Base-by-base conservation (phyloP, 352 stramenopile genomes). In the Phytophthora macrochlamydospora region DNA sequence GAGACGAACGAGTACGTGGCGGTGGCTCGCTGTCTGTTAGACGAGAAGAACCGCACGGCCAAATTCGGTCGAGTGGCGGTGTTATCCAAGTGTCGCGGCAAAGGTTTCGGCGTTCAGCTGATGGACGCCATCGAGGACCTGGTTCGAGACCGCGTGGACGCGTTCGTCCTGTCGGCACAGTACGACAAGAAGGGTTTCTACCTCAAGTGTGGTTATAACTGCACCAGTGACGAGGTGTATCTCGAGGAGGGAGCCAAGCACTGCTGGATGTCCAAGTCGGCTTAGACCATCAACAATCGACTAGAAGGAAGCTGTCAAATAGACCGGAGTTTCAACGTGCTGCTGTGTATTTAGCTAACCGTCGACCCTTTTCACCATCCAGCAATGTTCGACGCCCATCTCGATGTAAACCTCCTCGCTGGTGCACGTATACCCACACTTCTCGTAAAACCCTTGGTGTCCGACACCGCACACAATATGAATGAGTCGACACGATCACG, bases 41-140 rank as follows among this genome's bases (percentile, higher is more conserved):
- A 76, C 31, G 65, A 73, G 35, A 0, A n/a, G 4, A 69, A 62
- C 35, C 65, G 73, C 55, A 90, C 84, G 67, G 81, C 75, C 56
- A 87, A 87, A 49, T 73, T 92, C 40, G 79, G 83, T 7, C 83
- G 83, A 18, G 78, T 92, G 5, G 81, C 78, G 1, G 83, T 92
- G 60, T 69, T 89, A 29, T 46, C 76, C n/a, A 62, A 87, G 52
- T 91, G 63, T 40, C 83, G 81, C 0, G 81, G 83, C 38, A 91
- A 90, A 60, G 71, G 54, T 32, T 89, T 79, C 42, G 83, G 83
- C 7, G 55, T 65, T 14, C 66, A 67, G 55, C 61, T 92, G 40
- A 92, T 92, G 79, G 35, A 71, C n/a, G 78, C 56, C 8, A 61
- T 87, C 11, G 83, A 92, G 46, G 51, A 79, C 44, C 46, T 70